Percentiles rank a stretch among this genome's conserved stretches.
These are phyloP conservation scores for Microbotryum silenes-acaulis DNA, from an alignment of 1,284 basidiomycete genomes.

Conservation along the genomic window DNA sequence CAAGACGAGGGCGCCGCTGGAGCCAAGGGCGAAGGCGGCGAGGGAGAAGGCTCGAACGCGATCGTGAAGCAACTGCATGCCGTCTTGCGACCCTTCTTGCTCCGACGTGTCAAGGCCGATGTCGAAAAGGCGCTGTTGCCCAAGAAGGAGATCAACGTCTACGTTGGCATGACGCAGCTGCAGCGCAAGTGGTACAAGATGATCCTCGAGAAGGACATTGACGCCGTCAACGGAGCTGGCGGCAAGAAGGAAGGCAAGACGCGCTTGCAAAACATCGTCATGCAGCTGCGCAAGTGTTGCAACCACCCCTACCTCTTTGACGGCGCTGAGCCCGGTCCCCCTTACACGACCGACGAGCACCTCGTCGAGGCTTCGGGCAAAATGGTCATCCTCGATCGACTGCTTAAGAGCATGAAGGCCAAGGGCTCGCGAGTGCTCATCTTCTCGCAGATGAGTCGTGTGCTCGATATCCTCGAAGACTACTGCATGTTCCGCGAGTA, in stretches of 20 bases:
- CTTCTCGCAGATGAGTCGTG: slow-evolving; percentile 97
- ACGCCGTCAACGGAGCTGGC: slow-evolving; percentile 90
- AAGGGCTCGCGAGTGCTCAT: slow-evolving; percentile 93
- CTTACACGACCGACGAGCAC: slow-evolving; percentile 97
- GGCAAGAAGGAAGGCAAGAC: slow-evolving; percentile 99
- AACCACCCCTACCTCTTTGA: slow-evolving; percentile 68
- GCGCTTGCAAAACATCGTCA: slow-evolving; percentile 95
- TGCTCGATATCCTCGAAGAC: slow-evolving; percentile 91
- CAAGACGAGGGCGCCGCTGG: slow-evolving; percentile 38
- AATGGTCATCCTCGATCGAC: slow-evolving; percentile 95
- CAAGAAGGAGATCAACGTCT: slow-evolving; percentile 99
- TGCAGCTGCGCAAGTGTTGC: slow-evolving; percentile 69
- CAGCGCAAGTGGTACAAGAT: slow-evolving; percentile 96
- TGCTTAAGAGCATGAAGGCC: slow-evolving; percentile 76
- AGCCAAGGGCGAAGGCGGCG: slow-evolving; percentile 15
- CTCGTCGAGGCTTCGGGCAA: slow-evolving; percentile 91
- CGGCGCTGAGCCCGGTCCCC: slow-evolving; percentile 91
- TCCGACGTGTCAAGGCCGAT: slow-evolving; percentile 91
- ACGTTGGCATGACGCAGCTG: slow-evolving; percentile 96
- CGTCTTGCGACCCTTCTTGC: slow-evolving; percentile 87
- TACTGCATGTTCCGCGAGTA: slow-evolving; percentile 89
- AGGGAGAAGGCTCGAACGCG: slow-evolving; percentile 59
- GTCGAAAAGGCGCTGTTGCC: slow-evolving; percentile 94
- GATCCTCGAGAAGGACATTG: slow-evolving; percentile 96
- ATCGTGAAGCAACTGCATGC: slow-evolving; percentile 97